phyloP scores from a whole-genome alignment of 2,329 filamentous ascomycete species.

The Xylariaceae sp. region DNA sequence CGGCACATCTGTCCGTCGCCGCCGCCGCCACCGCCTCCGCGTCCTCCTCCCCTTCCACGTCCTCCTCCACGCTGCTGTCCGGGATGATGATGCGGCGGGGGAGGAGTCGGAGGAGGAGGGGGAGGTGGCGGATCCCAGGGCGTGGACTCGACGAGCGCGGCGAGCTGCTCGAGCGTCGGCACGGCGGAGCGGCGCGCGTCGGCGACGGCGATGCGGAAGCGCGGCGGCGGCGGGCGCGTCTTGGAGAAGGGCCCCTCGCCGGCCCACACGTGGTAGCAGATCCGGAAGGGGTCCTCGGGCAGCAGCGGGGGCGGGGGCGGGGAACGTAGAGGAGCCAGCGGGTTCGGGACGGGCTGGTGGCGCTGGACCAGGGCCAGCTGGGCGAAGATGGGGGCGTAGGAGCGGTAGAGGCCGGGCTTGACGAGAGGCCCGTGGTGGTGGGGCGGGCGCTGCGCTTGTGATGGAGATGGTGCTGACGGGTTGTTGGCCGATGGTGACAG shows the following conservation, averaged over 20 bases:
- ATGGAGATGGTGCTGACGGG: constrained; percentile 7
- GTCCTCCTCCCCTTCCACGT: constrained; percentile 41
- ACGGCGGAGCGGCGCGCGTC: constrained; percentile 65
- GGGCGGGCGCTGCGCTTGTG: constrained; percentile 20
- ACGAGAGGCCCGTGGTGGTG: constrained; percentile 56
- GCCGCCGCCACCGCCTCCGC: constrained; percentile 34
- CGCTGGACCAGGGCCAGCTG: constrained; percentile 67
- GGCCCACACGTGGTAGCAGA: constrained; percentile 81
- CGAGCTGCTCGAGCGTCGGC: constrained; percentile 66
- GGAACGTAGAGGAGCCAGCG: not conserved
- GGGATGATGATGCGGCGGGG: too few species aligned
- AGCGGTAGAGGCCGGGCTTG: constrained; percentile 56
- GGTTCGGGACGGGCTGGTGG: constrained; percentile 47
- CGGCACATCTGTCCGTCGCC: constrained; percentile 42
- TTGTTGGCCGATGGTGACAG: constrained; percentile 21
- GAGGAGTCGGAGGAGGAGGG: too few species aligned
- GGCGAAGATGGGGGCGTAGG: constrained; percentile 64
- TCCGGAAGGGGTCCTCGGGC: constrained; percentile 51
- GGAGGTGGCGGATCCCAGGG: constrained; percentile 57
- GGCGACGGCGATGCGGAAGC: constrained; percentile 79
- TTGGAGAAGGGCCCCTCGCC: constrained; percentile 65
- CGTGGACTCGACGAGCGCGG: constrained; percentile 62
- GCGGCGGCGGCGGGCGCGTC: constrained; percentile 65
- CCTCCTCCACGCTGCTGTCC: too few species aligned
- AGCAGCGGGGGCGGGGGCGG: constrained; percentile 15